Evolutionary conservation across 2,329 filamentous ascomycete genomes (phyloP).

Genomic region (Aspergillus vadensis): DNA sequence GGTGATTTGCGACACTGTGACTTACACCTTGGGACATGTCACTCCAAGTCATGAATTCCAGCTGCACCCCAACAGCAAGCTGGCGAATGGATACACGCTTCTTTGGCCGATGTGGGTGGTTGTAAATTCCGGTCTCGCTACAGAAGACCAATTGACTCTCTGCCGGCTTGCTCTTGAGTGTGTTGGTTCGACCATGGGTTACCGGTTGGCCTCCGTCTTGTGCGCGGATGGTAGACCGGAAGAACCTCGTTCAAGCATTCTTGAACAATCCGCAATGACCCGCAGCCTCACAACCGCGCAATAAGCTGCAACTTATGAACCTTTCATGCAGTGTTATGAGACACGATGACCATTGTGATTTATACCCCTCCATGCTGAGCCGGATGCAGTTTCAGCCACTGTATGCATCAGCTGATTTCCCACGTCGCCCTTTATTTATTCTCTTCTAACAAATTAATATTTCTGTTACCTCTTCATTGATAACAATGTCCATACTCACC

Average conservation of each 20-base stretch:
- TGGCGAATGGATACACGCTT: constrained; percentile 2
- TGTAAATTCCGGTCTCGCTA: neutral
- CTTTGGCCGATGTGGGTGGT: constrained; percentile 5
- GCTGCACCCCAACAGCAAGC: neutral
- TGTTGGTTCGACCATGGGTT: constrained; percentile 3
- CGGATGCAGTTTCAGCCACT: neutral
- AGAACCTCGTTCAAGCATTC: no score
- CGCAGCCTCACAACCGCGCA: neutral
- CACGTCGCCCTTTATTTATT: no score
- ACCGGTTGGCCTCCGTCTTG: neutral
- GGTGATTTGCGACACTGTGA: neutral
- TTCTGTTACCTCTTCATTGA: no score
- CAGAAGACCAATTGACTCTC: neutral
- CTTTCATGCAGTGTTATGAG: neutral
- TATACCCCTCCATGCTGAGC: neutral
- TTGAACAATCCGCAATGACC: no score
- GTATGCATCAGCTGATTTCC: neutral
- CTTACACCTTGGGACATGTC: neutral
- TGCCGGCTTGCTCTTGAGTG: neutral
- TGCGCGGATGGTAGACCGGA: neutral
- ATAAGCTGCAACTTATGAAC: neutral
- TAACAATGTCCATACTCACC: neutral
- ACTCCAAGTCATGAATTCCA: neutral
- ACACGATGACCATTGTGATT: neutral
- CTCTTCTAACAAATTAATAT: no score